A percentile compares a stretch with the other conserved stretches of the same genome.
These are phyloP conservation scores for Turnera subulata DNA, from an alignment of 345 rosid genomes.

Conservation along the genomic window DNA sequence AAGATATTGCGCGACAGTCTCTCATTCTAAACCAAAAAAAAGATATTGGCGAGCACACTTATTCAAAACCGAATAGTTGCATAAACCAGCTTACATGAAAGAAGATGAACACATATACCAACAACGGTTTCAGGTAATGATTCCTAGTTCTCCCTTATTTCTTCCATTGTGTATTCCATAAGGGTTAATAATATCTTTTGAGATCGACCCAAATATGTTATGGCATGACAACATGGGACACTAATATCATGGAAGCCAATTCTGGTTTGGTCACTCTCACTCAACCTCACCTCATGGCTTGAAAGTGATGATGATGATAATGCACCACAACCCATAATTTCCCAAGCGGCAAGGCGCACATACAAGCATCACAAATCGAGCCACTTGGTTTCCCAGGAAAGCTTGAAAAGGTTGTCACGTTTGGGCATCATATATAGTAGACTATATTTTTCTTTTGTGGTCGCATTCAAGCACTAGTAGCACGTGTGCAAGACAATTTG, in stretches of 20 bases:
- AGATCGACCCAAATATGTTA: neutral
- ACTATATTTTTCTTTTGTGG: neutral
- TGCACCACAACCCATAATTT: neutral
- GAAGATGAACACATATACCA: too few species aligned
- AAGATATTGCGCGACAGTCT: too few species aligned
- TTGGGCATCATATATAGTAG: neutral
- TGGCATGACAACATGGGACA: neutral
- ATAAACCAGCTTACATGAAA: too few species aligned
- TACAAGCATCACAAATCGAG: neutral
- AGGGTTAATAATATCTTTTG: neutral
- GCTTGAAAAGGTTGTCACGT: constrained; percentile 1
- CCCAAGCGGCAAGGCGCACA: constrained; percentile 2
- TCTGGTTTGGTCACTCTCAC: constrained; percentile 1
- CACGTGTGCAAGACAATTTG: constrained; percentile 45
- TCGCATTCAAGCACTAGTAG: constrained; percentile 14
- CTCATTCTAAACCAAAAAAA: too few species aligned
- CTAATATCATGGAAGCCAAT: neutral
- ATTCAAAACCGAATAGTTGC: too few species aligned
- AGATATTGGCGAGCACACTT: too few species aligned
- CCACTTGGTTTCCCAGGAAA: constrained; percentile 15
- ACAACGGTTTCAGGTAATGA: too few species aligned
- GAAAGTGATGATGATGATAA: neutral
- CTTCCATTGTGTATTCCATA: too few species aligned
- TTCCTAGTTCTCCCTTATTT: too few species aligned
- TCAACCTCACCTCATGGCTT: neutral